Percentiles rank a stretch among this genome's conserved stretches.
These are phyloP conservation scores for Termitomyces sp. DNA, from an alignment of 768 basidiomycete genomes.

Conservation along the genomic window DNA sequence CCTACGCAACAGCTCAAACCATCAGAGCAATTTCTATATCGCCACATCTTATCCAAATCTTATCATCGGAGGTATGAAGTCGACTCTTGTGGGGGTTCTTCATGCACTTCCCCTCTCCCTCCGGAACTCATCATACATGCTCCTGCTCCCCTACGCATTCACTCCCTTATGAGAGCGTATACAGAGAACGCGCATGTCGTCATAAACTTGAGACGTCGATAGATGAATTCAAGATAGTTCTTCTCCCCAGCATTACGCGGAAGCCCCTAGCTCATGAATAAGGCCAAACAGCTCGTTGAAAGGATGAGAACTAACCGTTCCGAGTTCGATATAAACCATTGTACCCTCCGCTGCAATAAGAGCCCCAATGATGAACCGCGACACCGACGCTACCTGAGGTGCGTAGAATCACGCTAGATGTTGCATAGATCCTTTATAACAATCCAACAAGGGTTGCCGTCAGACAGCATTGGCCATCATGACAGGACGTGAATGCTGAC, in stretches of 20 bases:
- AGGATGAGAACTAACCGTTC: slow-evolving; percentile 48
- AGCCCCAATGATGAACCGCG: slow-evolving; percentile 66
- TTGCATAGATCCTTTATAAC: slow-evolving; percentile 60
- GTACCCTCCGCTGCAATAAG: slow-evolving; percentile 65
- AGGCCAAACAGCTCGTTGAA: not conserved
- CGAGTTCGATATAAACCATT: slow-evolving; percentile 72
- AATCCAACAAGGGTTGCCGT: not conserved
- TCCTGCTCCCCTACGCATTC: too few relatives aligned
- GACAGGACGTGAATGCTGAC: slow-evolving; percentile 30
- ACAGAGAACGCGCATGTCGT: slow-evolving; percentile 56
- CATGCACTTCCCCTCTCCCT: too few relatives aligned
- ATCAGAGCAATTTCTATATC: too few relatives aligned
- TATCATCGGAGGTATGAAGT: too few relatives aligned
- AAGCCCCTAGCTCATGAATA: slow-evolving; percentile 55
- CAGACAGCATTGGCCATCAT: not conserved
- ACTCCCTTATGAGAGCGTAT: slow-evolving; percentile 62
- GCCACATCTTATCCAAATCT: too few relatives aligned
- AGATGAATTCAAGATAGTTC: slow-evolving; percentile 74
- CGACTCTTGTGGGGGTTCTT: too few relatives aligned
- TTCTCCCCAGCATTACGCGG: slow-evolving; percentile 76
- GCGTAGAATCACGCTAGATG: slow-evolving; percentile 64
- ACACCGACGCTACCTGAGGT: slow-evolving; percentile 71
- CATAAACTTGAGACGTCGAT: slow-evolving; percentile 58
- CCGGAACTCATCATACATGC: too few relatives aligned
- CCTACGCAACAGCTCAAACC: too few relatives aligned